Conservation (phyloP, 2,329 filamentous ascomycete genomes). For the Diaporthe destruens region DNA sequence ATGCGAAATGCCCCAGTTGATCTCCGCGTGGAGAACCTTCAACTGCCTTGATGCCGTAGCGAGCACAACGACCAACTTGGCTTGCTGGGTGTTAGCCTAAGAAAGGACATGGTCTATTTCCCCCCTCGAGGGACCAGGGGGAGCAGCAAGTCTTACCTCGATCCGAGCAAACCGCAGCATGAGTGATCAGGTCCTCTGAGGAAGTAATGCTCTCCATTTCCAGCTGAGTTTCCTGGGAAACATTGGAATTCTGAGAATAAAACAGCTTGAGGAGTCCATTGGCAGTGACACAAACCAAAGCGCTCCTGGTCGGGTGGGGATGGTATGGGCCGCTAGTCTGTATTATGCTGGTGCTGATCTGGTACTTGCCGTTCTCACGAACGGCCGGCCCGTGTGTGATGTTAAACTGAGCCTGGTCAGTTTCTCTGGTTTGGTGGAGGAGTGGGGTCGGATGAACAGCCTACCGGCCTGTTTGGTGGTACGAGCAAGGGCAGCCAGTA, state of each 20-base stretch:
- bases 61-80: slow-evolving; percentile 72
- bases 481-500: slow-evolving; percentile 81
- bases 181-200: slow-evolving; percentile 82
- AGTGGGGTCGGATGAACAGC: slow-evolving; percentile 38
- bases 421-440: neutral
- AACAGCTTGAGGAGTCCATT: slow-evolving; percentile 81
- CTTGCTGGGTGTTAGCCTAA: slow-evolving; percentile 51
- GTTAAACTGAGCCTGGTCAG: slow-evolving; percentile 54
- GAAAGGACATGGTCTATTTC: neutral
- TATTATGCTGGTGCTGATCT: slow-evolving; percentile 75
- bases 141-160: slow-evolving; percentile 68
- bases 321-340: slow-evolving; percentile 80
- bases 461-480: slow-evolving; percentile 54
- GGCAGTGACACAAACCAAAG: slow-evolving; percentile 81
- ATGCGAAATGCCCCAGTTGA: slow-evolving; percentile 78
- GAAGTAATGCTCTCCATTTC: slow-evolving; percentile 80
- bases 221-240: slow-evolving; percentile 78
- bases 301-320: slow-evolving; percentile 77
- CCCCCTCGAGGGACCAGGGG: neutral
- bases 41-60: slow-evolving; percentile 79
- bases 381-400: slow-evolving; percentile 71
- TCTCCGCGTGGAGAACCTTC: slow-evolving; percentile 77
- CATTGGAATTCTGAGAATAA: slow-evolving; percentile 80
- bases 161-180: slow-evolving; percentile 81
- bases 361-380: slow-evolving; percentile 74